A percentile compares a stretch with the other conserved stretches of the same genome.
Evolutionary conservation across 2,329 filamentous ascomycete genomes (phyloP).

Genomic region (Pseudocercospora crystallina): DNA sequence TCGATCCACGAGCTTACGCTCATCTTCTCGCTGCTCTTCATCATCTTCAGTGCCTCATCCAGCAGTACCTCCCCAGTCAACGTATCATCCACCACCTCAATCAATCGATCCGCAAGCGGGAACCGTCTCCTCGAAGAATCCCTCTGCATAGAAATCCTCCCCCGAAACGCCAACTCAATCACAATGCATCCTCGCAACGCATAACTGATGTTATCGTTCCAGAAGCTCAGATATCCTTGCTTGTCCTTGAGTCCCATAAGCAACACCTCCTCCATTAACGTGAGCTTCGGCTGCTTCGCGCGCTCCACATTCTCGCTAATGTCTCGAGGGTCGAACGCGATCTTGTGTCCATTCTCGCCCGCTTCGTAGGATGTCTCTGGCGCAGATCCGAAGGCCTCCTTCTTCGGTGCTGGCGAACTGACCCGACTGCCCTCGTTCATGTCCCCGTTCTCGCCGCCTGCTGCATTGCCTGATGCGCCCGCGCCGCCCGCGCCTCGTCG

Average conservation of each 20-base stretch:
- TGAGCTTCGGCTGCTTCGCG: conserved; percentile 97
- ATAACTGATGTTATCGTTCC: conserved; percentile 99
- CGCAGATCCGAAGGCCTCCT: conserved; percentile 54
- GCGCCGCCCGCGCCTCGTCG: conserved; percentile 64
- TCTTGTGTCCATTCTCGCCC: conserved; percentile 95
- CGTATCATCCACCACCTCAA: conserved; percentile 96
- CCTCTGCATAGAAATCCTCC: conserved; percentile 97
- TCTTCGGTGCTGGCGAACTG: conserved; percentile 64
- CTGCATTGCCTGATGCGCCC: conserved; percentile 50
- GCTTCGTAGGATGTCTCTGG: conserved; percentile 80
- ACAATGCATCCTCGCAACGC: conserved; percentile 97
- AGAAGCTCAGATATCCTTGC: conserved; percentile 98
- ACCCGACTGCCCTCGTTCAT: conserved; percentile 62
- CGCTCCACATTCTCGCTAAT: conserved; percentile 95
- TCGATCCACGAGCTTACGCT: conserved; percentile 99
- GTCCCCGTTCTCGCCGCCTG: conserved; percentile 61
- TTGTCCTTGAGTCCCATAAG: conserved; percentile 97
- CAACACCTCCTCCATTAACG: conserved; percentile 97
- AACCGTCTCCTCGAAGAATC: conserved; percentile 89
- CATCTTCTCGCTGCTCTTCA: conserved; percentile 99
- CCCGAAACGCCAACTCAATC: conserved; percentile 92
- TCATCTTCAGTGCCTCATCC: conserved; percentile 98
- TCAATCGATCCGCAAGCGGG: conserved; percentile 85
- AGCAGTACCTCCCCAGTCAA: conserved; percentile 94
- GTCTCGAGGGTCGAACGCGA: conserved; percentile 94